These are phyloP conservation scores for Eucalyptus brandiana DNA, from an alignment of 345 rosid genomes.

Conservation along the genomic window DNA sequence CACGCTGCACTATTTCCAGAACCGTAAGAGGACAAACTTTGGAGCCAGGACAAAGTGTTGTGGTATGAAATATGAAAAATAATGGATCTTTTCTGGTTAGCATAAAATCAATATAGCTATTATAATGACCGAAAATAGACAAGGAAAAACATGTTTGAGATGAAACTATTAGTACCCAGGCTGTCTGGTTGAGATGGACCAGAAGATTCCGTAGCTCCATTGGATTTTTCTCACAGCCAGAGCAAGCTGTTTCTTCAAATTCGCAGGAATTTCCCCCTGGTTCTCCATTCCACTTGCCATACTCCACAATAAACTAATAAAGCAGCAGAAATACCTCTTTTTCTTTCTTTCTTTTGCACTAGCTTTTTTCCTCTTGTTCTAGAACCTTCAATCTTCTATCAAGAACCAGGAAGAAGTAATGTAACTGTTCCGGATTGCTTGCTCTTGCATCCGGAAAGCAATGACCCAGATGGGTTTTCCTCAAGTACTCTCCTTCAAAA, in stretches of 20 bases:
- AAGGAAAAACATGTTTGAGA: background rate
- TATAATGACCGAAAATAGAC: background rate
- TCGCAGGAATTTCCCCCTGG: slow-evolving; percentile 5
- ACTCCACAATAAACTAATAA: background rate
- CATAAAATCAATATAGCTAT: background rate
- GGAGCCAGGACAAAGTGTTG: background rate
- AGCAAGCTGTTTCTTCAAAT: slow-evolving; percentile 32
- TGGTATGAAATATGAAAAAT: background rate
- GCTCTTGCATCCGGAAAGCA: background rate
- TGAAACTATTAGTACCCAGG: slow-evolving; percentile 13
- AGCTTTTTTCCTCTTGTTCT: background rate
- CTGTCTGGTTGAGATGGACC: slow-evolving; percentile 30
- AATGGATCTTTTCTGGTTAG: background rate
- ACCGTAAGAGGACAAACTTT: background rate
- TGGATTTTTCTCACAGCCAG: slow-evolving; percentile 38
- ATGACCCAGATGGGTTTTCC: background rate
- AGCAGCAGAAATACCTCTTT: background rate
- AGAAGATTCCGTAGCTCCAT: slow-evolving; percentile 54
- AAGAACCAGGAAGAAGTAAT: background rate
- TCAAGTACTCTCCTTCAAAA: background rate
- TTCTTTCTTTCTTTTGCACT: background rate
- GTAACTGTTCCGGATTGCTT: background rate
- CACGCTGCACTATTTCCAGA: background rate
- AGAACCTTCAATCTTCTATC: background rate
- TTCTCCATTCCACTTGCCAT: background rate